Base-by-base conservation (phyloP, 139 green algal genomes). In the Tetradesmus obliquus region DNA sequence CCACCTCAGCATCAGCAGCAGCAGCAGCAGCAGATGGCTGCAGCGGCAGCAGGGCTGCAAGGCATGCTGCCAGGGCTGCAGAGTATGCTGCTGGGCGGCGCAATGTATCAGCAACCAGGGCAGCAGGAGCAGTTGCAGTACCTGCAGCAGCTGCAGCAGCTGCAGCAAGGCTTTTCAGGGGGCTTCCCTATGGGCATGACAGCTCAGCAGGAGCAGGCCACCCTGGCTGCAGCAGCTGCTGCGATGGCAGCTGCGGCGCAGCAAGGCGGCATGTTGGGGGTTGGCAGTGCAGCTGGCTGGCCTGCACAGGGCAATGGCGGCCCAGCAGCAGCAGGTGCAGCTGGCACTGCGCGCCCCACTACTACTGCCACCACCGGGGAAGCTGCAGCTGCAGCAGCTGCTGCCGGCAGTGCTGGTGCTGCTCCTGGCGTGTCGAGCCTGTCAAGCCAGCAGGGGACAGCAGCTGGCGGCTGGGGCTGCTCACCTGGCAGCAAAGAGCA, bases 11-110 rank as follows among this genome's bases (percentile, higher is more conserved):
- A 55, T n/a, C 53, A 60, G 51, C 58, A 88, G 1, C 58, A 89
- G 53, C 85, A 89, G 60, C 85, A 89, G 17, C 85, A 89, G 84
- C 84, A 88, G 84, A 60, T 57, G 84, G 10, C 72, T 12, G 55
- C 54, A 32, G 84, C 57, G 1, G 8, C 58, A 5, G 58, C 84
- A 32, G 55, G 82, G 5, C 20, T 72, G 54, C 82, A 71, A 24
- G 60, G 84, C 13, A 24, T 88, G 84, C 10, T 89, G 62, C 51
- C 66, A 12, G 60, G 85, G 6, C 19, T 82, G 32, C 85, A 55
- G n/a, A 45, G 19, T 13, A 12, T 89, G 32, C 85, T 62, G 15
- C 17, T 76, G 17, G 66, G 66, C 12, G 66, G 66, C 15, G 24
- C 66, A 54, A 24, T 45, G 32, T 62, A 89, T 5, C 85, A 82